Evolutionary conservation across 2,329 filamentous ascomycete species (phyloP), one percentile per base, ranked within the genome.

Genomic region (Orbilia ellipsospora): DNA sequence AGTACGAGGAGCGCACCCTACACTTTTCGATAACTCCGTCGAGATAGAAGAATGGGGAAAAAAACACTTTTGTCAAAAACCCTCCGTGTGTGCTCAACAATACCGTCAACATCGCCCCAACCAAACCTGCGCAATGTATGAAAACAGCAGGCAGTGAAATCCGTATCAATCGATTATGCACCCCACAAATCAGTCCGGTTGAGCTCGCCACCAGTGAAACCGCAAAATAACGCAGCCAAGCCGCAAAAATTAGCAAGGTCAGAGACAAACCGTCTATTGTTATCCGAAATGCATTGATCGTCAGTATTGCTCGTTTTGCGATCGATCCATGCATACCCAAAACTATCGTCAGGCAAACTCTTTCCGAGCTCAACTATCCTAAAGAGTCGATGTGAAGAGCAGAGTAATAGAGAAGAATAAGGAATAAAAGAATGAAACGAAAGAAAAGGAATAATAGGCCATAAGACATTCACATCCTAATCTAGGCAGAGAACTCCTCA

Each of bases 281-380:
- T 48, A n/a, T n/a, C 44, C 44, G 13, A 48, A 23, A 18, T 13
- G n/a, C 18, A 23, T 52, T 23, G 18, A 52, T 20, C 12, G n/a
- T 52, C 20, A 2, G 31, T 36, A 36, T 36, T 36, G 31, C 31
- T 36, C 31, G 31, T 36, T 31, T 36, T 36, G 31, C 31, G 31
- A 36, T 52, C 48, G 12, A 52, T 52, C 48, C 31, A 36, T 36
- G 31, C 48, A 52, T 52, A 52, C 48, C 48, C 16, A 52, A 52
- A 23, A 52, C 20, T 18, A 52, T 23, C 16, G n/a, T 20, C 48
- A 18, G 12, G 48, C 18, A n/a, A 15, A 48, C 13, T 18, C 10
- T 48, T 18, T 18, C 44, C 13, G 48, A 52, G 48, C 48, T 23
- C 48, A 18, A 52, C 20, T 1, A 18, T 52, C 48, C 18, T 18